A percentile compares a stretch with the other conserved stretches of the same genome.
phyloP scores from a whole-genome alignment of 495 filamentous ascomycete genomes.

The Penicillium canescens region DNA sequence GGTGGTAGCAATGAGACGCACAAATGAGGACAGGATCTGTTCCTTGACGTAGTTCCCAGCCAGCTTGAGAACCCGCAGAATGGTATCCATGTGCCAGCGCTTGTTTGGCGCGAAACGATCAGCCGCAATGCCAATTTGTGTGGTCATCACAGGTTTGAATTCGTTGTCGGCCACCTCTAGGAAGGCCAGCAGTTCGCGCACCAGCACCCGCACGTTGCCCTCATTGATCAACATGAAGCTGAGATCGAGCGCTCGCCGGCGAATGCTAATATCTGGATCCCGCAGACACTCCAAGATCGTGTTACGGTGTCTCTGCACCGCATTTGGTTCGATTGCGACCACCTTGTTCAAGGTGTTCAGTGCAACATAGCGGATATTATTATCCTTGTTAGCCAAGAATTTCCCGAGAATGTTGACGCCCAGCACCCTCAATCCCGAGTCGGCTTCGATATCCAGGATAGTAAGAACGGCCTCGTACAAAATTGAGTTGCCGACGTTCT shows the following conservation, averaged over 20 bases:
- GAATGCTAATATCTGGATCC: conserved; percentile 98
- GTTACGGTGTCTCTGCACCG: conserved; percentile 94
- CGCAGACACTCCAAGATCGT: conserved; percentile 95
- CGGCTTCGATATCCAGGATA: conserved; percentile 96
- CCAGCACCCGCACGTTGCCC: conserved; percentile 87
- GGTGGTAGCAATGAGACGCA: conserved; percentile 91
- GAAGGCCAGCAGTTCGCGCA: conserved; percentile 90
- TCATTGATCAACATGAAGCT: conserved; percentile 99
- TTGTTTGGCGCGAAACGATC: conserved; percentile 96
- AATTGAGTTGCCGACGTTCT: conserved; percentile 98
- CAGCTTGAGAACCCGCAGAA: conserved; percentile 89
- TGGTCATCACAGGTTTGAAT: conserved; percentile 97
- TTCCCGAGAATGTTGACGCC: conserved; percentile 98
- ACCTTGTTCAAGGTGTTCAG: conserved; percentile 98
- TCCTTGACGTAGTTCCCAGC: conserved; percentile 98
- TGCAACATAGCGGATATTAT: conserved; percentile 98
- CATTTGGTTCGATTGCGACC: conserved; percentile 96
- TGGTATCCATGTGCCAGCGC: conserved; percentile 97
- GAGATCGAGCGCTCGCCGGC: conserved; percentile 88
- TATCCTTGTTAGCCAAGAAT: conserved; percentile 95
- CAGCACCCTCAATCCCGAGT: conserved; percentile 87
- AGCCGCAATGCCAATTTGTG: conserved; percentile 94
- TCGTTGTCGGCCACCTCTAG: conserved; percentile 96
- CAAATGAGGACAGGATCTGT: conserved; percentile 94
- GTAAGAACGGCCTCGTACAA: conserved; percentile 97